phyloP scores from a whole-genome alignment of 1,139 yeast species.

The Suhomyces maxii region DNA sequence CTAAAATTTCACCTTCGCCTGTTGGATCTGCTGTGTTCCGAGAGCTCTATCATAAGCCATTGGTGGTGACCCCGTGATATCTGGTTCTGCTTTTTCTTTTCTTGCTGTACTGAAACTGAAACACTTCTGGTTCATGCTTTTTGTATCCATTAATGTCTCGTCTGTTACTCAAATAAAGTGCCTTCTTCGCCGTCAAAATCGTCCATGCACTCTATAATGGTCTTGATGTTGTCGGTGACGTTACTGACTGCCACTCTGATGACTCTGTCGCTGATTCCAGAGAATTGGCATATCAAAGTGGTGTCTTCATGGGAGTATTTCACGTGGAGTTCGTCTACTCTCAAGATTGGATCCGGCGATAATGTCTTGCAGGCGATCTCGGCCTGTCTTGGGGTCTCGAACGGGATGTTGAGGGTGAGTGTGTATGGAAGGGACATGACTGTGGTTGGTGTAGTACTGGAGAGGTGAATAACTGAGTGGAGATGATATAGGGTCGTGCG shows the following conservation, averaged over 20 bases:
- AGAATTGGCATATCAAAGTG: constrained; percentile 43
- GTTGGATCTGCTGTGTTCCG: no score
- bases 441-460: background rate
- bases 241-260: constrained; percentile 72
- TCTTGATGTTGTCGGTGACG: constrained; percentile 62
- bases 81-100: no score
- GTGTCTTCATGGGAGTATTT: constrained; percentile 31
- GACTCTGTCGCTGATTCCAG: constrained; percentile 61
- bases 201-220: constrained; percentile 67
- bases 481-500: background rate
- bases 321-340: constrained; percentile 58
- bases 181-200: constrained; percentile 50
- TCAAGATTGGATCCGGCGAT: constrained; percentile 76
- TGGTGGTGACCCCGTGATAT: no score
- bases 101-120: no score
- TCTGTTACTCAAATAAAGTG: constrained; percentile 13
- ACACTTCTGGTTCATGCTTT: background rate
- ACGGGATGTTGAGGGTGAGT: constrained; percentile 55
- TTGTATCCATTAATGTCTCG: background rate
- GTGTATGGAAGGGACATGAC: constrained; percentile 11
- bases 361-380: constrained; percentile 58
- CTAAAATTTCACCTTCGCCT: no score
- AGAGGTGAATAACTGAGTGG: background rate
- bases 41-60: no score
- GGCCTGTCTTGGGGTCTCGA: constrained; percentile 60